Conservation (phyloP, 805 yeast genomes). For the Citeromyces nyonsensis region DNA sequence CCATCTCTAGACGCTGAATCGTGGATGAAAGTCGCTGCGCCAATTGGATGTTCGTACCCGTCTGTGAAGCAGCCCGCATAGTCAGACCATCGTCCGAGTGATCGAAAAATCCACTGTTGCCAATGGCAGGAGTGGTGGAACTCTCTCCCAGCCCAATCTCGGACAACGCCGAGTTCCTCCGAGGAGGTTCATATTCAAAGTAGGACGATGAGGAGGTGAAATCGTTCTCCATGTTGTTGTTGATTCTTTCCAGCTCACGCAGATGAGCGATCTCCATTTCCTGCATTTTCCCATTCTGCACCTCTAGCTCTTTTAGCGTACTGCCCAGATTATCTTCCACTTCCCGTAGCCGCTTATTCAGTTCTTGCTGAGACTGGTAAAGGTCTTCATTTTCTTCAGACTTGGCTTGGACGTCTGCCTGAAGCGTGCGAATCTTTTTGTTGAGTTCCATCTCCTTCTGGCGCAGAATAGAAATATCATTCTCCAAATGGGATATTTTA, state of each 20-base stretch:
- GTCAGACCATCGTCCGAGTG: too few relatives aligned
- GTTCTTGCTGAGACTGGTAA: conserved; percentile 8
- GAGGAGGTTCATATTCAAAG: conserved; percentile 1
- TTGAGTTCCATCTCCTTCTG: conserved; percentile 13
- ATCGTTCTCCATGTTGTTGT: conserved; percentile 9
- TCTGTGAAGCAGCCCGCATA: conserved; percentile 2
- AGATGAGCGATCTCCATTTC: conserved; percentile 14
- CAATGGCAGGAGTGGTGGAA: conserved; percentile 22
- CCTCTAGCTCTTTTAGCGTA: conserved; percentile 6
- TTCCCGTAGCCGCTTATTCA: conserved; percentile 7
- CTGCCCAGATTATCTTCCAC: conserved; percentile 12
- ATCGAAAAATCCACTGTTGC: too few relatives aligned
- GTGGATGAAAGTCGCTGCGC: conserved; percentile 64
- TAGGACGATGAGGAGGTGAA: conserved; percentile 11
- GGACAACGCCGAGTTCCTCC: conserved; percentile 1
- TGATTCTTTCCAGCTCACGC: too few relatives aligned
- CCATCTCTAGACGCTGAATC: conserved; percentile 69
- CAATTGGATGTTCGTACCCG: conserved; percentile 32
- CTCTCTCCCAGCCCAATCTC: conserved; percentile 30
- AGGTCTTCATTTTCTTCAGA: conserved; percentile 10
- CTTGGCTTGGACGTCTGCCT: conserved; percentile 20
- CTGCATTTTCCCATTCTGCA: conserved; percentile 11
- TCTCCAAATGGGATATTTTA: conserved; percentile 27
- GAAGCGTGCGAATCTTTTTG: conserved; percentile 12
- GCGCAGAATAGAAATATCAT: conserved; percentile 22